These are phyloP conservation scores for Diutina sp. DNA, from an alignment of 1,139 yeast genomes.

Conservation along the genomic window DNA sequence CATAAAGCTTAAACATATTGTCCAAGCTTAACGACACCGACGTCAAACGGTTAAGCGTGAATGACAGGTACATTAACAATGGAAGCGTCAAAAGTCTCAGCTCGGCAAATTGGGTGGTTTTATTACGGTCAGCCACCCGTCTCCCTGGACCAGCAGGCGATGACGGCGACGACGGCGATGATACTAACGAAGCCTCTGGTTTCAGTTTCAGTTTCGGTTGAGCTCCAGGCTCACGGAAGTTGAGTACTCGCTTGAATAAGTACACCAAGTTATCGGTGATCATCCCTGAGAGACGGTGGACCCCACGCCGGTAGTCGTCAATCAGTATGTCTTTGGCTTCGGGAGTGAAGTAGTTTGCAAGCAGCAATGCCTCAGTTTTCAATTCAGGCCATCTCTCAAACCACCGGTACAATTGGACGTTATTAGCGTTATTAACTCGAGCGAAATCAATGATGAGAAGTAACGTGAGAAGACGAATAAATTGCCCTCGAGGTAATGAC, in stretches of 20 bases:
- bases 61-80: background rate
- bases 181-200: background rate
- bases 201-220: background rate
- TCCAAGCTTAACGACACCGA: background rate
- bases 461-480: background rate
- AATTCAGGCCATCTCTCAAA: background rate
- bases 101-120: background rate
- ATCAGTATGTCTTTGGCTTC: background rate
- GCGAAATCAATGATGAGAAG: background rate
- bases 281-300: background rate
- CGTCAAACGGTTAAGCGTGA: background rate
- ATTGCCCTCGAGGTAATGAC: background rate
- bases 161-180: background rate
- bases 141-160: no score
- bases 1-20: slow-evolving; percentile 52
- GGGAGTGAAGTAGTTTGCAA: background rate
- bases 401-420: background rate
- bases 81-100: background rate
- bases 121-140: background rate
- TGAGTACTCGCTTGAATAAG: background rate
- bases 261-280: background rate
- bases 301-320: background rate
- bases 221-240: background rate
- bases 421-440: background rate
- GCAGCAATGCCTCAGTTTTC: background rate